These are phyloP conservation scores for Punica granatum DNA, from an alignment of 345 rosid genomes.

Conservation along the genomic window DNA sequence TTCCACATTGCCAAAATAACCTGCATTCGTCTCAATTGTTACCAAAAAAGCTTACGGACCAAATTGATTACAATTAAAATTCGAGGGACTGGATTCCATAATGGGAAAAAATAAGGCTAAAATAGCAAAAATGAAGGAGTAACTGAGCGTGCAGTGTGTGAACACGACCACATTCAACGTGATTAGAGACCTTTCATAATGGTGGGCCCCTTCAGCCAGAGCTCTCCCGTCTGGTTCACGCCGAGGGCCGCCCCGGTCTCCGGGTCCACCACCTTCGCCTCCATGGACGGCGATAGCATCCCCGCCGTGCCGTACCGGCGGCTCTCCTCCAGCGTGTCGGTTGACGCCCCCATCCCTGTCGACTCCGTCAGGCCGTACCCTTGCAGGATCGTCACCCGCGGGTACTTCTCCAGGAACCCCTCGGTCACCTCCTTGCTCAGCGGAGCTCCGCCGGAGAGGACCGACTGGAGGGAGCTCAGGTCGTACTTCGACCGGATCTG, in stretches of 20 bases:
- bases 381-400: conserved; percentile 38
- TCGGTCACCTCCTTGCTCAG: conserved; percentile 68
- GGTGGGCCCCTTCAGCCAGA: conserved; percentile 63
- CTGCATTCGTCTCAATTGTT: conserved; percentile 18
- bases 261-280: conserved; percentile 71
- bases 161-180: no score
- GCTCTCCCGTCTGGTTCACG: conserved; percentile 59
- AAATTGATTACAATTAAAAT: neutral
- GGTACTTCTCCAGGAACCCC: conserved; percentile 53
- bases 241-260: conserved; percentile 38
- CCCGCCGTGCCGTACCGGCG: conserved; percentile 69
- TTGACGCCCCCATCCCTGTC: conserved; percentile 55
- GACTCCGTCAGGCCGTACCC: conserved; percentile 84
- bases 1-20: conserved; percentile 70
- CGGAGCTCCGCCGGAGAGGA: conserved; percentile 73
- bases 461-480: conserved; percentile 46
- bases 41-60: neutral
- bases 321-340: conserved; percentile 62
- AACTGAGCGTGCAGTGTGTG: no score
- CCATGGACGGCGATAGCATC: conserved; percentile 43
- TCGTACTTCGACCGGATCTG: conserved; percentile 42
- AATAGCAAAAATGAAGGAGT: no score
- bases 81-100: neutral
- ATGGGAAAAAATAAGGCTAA: no score
- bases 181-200: conserved; percentile 57